Evolutionary conservation across 805 yeast genomes (phyloP).

Genomic region (Candida stauntonica): DNA sequence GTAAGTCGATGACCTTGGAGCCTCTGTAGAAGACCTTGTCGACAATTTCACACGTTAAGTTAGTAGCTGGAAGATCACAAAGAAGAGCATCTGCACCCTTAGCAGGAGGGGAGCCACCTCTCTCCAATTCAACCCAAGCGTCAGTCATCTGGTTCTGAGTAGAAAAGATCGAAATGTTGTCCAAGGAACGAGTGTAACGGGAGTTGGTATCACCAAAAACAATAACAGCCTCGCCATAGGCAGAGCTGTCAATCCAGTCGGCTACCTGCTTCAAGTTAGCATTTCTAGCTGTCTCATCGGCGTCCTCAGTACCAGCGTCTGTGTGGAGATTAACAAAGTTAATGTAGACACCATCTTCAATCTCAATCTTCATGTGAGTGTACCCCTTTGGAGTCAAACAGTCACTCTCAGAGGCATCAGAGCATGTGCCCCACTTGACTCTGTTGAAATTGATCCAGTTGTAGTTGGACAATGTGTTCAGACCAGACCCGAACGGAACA

Average conservation of each 20-base stretch:
- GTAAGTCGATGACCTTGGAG: slow-evolving; percentile 2
- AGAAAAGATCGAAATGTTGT: slow-evolving; percentile 6
- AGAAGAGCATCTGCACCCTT: slow-evolving; percentile 7
- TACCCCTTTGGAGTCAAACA: slow-evolving; percentile 14
- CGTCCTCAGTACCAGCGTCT: slow-evolving; percentile 12
- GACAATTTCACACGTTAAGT: slow-evolving; percentile 8
- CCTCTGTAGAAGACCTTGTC: slow-evolving; percentile 12
- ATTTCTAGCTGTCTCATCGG: slow-evolving; percentile 8
- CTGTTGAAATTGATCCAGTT: slow-evolving; percentile 8
- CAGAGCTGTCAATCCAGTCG: slow-evolving; percentile 8
- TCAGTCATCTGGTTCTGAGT: slow-evolving; percentile 7
- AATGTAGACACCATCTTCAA: slow-evolving; percentile 7
- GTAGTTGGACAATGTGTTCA: slow-evolving; percentile 11
- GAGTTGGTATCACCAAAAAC: slow-evolving; percentile 12
- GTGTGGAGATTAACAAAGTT: slow-evolving; percentile 12
- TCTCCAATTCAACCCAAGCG: slow-evolving; percentile 7
- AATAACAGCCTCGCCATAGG: slow-evolving; percentile 7
- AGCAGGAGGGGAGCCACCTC: slow-evolving; percentile 5
- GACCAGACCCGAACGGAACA: slow-evolving; percentile 9
- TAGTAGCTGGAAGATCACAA: slow-evolving; percentile 6
- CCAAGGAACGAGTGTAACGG: slow-evolving; percentile 8
- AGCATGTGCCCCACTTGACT: slow-evolving; percentile 10
- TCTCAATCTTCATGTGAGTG: slow-evolving; percentile 7
- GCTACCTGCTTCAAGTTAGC: slow-evolving; percentile 10
- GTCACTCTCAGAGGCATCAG: slow-evolving; percentile 10